Evolutionary conservation across 345 rosid species (phyloP).

Genomic region (Heritiera littoralis): DNA sequence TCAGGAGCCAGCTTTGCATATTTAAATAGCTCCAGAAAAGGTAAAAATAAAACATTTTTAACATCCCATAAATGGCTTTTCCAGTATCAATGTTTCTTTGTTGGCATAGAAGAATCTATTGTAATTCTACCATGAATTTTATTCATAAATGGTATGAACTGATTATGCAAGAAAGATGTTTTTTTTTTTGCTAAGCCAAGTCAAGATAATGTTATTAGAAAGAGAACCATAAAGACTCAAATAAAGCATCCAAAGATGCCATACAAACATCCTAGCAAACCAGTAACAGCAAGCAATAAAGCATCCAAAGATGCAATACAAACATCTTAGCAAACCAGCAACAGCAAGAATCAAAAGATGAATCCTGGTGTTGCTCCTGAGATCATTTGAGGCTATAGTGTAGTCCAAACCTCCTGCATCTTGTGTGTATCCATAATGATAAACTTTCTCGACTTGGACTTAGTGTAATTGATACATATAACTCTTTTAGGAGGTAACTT

Average conservation of each 20-base stretch:
- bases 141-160: background rate
- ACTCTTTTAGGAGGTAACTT: too few species aligned
- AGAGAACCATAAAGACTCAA: too few species aligned
- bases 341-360: background rate
- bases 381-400: background rate
- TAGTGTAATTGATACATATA: too few species aligned
- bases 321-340: too few species aligned
- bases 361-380: background rate
- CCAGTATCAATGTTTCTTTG: background rate
- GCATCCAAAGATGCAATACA: too few species aligned
- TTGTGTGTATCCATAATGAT: background rate
- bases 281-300: too few species aligned
- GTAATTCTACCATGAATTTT: background rate
- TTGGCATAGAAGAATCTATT: background rate
- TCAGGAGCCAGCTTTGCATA: background rate
- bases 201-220: too few species aligned
- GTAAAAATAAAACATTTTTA: background rate
- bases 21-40: background rate
- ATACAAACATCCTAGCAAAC: too few species aligned
- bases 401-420: background rate
- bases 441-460: background rate
- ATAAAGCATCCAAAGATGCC: too few species aligned
- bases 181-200: too few species aligned
- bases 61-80: background rate
- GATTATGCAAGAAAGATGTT: background rate